Evolutionary conservation across 192 early-diverging fungal species (phyloP), one percentile per base, ranked within the genome.

Genomic region (Coemansia sp.): DNA sequence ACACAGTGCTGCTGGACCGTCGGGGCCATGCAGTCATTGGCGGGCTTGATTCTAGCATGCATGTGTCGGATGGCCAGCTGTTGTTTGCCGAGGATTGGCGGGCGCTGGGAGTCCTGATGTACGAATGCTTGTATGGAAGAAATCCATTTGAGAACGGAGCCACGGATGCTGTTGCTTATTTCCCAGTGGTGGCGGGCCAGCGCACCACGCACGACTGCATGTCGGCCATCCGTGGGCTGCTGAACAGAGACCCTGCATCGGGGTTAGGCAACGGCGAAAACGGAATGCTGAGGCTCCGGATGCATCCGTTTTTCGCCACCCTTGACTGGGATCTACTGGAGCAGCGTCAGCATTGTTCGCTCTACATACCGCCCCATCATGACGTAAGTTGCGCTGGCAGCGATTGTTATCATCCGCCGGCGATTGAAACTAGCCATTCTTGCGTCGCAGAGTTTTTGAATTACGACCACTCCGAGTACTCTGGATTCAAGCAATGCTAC

Each of bases 71-170:
- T 89, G 25, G 86, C 87, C 46, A 87, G 88, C 9, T 97, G 95
- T 53, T 95, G 21, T 79, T 82, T 20, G 84, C 86, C 25, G 92
- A 92, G 2, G 96, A 99, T 73, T 99, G 94, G 94, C 95, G 95
- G 94, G 87, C 88, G 4, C 62, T 97, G 42, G 96, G 96, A 4
- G 85, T 93, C 0, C 81, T 93, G 13, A 84, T 94, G 66, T 96
- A 90, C 75, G 94, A 95, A 75, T 86, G 90, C 40, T 66, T 96
- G n/a, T 92, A 87, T 67, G 91, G 89, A 20, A 85, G 65, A 58
- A 83, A 85, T 29, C 90, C 90, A 3, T 91, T 90, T 59, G 31
- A 30, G 18, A 4, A 35, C 10, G 34, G 34, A 4, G 34, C 12
- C 7, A 84, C 56, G 26, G 68, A 75, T 5, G 79, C 84, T 28